A percentile compares a stretch with the other conserved stretches of the same genome.
Conservation (phyloP, 805 yeast species). For the Alloascoidea hylecoeti region DNA sequence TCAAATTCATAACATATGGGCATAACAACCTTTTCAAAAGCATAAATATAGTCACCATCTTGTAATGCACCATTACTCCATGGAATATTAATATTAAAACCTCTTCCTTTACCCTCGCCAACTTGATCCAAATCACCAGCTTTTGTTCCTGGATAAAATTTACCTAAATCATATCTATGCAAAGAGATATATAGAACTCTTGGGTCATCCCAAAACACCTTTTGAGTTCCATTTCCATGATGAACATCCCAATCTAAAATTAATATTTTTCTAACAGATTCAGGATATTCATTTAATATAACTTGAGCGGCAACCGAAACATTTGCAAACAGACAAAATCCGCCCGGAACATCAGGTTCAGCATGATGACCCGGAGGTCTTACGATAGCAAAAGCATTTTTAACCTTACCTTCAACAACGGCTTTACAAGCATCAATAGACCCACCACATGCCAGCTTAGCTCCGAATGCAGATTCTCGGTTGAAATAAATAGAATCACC, state of each 20-base stretch:
- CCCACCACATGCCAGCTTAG: conserved; percentile 91
- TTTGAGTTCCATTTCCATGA: conserved; percentile 98
- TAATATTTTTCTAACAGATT: conserved; percentile 69
- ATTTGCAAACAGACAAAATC: conserved; percentile 89
- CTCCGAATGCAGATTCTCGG: conserved; percentile 77
- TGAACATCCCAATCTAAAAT: conserved; percentile 97
- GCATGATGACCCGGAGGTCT: conserved; percentile 99
- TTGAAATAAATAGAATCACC: conserved; percentile 95
- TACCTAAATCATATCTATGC: conserved; percentile 86
- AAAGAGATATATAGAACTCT: conserved; percentile 82
- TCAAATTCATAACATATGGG: conserved; percentile 82
- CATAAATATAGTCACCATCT: conserved; percentile 91
- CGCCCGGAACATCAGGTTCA: conserved; percentile 94
- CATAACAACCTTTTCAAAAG: conserved; percentile 73
- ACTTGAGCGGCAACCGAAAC: conserved; percentile 95
- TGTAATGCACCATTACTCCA: conserved; percentile 90
- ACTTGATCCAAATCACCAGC: conserved; percentile 72
- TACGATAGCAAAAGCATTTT: conserved; percentile 86
- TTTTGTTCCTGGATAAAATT: conserved; percentile 86
- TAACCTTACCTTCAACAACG: conserved; percentile 84
- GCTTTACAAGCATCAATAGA: conserved; percentile 94
- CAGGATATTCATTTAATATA: conserved; percentile 73
- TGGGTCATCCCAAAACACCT: conserved; percentile 80
- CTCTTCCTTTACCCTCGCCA: conserved; percentile 81
- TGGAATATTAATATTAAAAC: conserved; percentile 80